Conservation (phyloP, 1,139 yeast species). For the Magnusiomyces paraingens region DNA sequence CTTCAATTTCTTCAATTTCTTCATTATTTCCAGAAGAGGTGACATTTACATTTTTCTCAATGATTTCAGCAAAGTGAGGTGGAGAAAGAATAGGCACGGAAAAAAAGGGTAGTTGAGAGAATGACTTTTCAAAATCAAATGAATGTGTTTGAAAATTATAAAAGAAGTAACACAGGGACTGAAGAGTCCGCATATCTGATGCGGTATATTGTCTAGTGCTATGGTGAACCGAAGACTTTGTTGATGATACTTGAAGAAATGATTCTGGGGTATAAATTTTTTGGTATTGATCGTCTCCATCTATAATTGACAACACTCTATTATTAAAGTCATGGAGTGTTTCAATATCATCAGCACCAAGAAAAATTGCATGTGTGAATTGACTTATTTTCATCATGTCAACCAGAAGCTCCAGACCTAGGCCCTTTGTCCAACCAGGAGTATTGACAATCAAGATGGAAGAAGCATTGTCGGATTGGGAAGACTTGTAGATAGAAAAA, state of each 20-base stretch:
- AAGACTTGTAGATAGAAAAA: constrained; percentile 31
- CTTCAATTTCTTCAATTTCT: constrained; percentile 8
- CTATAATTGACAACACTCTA: constrained; percentile 11
- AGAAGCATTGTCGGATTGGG: constrained; percentile 21
- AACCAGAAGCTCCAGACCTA: constrained; percentile 61
- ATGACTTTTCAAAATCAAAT: constrained; percentile 19
- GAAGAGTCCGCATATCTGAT: constrained; percentile 32
- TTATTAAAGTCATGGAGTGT: constrained; percentile 16
- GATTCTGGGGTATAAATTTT: constrained; percentile 2
- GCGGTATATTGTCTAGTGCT: constrained; percentile 16
- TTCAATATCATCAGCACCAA: constrained; percentile 34
- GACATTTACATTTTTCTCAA: background rate
- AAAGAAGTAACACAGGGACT: constrained; percentile 33
- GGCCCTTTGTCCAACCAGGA: constrained; percentile 93
- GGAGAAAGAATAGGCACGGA: constrained; percentile 16
- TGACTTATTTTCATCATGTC: constrained; percentile 41
- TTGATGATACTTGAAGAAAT: background rate
- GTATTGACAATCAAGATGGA: constrained; percentile 60
- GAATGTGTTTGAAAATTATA: background rate
- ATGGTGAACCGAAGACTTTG: constrained; percentile 1
- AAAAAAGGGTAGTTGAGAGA: constrained; percentile 30
- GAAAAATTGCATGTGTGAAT: constrained; percentile 52
- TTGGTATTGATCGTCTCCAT: constrained; percentile 3
- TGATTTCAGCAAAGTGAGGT: background rate
- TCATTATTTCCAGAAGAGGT: background rate